phyloP scores from a whole-genome alignment of 176 grass and related monocot genomes.

The Typha latifolia region DNA sequence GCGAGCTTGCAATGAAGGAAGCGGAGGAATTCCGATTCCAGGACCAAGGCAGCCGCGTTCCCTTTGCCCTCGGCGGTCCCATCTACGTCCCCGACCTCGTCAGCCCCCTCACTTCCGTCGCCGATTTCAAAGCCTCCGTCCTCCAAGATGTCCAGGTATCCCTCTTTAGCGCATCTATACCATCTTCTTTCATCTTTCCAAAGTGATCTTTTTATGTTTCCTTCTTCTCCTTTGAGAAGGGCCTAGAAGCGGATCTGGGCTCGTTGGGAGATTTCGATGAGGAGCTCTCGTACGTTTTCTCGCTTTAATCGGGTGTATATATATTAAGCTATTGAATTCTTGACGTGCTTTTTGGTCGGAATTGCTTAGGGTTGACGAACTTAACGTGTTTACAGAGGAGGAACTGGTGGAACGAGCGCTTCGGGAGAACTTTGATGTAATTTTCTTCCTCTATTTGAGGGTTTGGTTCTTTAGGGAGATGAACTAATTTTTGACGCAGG shows the following conservation, averaged over 20 bases:
- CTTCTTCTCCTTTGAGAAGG: constrained; percentile 14
- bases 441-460: neutral
- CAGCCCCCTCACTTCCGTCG: constrained; percentile 41
- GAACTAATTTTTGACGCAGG: neutral
- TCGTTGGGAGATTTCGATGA: constrained; percentile 38
- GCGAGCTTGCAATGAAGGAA: constrained; percentile 14
- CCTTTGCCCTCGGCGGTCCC: constrained; percentile 65
- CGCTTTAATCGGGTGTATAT: neutral
- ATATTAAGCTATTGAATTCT: neutral
- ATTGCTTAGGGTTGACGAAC: constrained; percentile 53
- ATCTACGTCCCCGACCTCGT: constrained; percentile 62
- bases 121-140: constrained; percentile 53
- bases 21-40: constrained; percentile 15
- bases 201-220: neutral
- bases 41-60: constrained; percentile 22
- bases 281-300: constrained; percentile 55
- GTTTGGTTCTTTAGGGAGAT: neutral
- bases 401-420: constrained; percentile 67
- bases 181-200: neutral
- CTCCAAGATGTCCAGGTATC: constrained; percentile 54
- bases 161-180: neutral
- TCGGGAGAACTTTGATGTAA: constrained; percentile 55
- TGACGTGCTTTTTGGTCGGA: neutral
- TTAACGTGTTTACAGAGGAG: constrained; percentile 71
- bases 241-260: constrained; percentile 47